These are phyloP conservation scores for Hericium rajendrae DNA, from an alignment of 768 basidiomycete species.

Conservation along the genomic window DNA sequence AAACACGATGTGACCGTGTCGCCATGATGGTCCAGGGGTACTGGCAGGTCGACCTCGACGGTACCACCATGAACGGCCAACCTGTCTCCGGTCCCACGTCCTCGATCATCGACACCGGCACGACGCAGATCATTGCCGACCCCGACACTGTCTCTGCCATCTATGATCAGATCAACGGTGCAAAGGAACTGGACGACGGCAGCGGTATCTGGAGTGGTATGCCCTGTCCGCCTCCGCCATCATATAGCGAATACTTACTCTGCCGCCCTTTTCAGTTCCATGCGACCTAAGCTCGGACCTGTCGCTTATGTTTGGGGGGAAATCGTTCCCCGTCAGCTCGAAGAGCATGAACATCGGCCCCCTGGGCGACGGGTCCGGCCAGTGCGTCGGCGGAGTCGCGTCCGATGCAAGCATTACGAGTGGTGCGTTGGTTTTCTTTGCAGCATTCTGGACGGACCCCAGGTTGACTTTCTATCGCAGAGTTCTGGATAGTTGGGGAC, in stretches of 20 bases:
- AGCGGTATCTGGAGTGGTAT: constrained; percentile 19
- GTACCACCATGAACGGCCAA: constrained; percentile 5
- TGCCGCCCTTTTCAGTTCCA: constrained; percentile 8
- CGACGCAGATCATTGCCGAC: constrained; percentile 23
- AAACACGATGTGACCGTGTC: constrained; percentile 1
- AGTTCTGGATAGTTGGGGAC: constrained; percentile 5
- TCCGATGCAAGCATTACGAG: background rate
- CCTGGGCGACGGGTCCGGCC: constrained; percentile 8
- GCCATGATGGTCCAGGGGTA: constrained; percentile 11
- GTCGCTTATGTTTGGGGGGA: constrained; percentile 21
- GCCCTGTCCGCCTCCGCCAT: background rate
- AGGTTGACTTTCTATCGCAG: background rate
- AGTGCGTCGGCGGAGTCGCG: constrained; percentile 14
- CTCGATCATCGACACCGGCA: constrained; percentile 23
- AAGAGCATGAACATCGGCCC: constrained; percentile 19
- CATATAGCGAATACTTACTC: background rate
- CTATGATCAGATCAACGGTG: constrained; percentile 20
- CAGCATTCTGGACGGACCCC: background rate
- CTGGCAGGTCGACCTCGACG: constrained; percentile 19
- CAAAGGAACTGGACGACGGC: constrained; percentile 7
- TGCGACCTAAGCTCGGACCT: constrained; percentile 13
- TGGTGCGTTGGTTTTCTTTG: background rate
- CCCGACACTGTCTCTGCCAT: constrained; percentile 13
- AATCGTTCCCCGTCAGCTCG: constrained; percentile 17
- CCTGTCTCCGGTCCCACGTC: background rate